A percentile compares a stretch with the other conserved stretches of the same genome.
phyloP scores from a whole-genome alignment of 495 filamentous ascomycete species.

The Daldinia decipiens region DNA sequence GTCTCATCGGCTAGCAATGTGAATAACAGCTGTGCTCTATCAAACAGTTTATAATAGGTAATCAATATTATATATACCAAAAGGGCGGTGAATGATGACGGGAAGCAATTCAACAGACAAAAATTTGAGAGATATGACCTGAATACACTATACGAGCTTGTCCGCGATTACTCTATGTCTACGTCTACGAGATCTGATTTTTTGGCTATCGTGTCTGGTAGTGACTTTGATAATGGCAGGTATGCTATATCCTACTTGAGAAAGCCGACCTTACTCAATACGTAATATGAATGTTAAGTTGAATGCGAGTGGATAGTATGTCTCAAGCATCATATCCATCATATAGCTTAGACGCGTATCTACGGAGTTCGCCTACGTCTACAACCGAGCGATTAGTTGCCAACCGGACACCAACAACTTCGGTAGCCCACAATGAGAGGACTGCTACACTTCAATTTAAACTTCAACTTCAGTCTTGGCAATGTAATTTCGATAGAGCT shows the following conservation, averaged over 20 bases:
- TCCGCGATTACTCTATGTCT: not conserved
- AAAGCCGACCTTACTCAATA: not conserved
- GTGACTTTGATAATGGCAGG: constrained; percentile 21
- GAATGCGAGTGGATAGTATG: constrained; percentile 6
- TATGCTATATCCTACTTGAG: constrained; percentile 8
- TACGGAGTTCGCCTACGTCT: constrained; percentile 33
- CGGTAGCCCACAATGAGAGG: not conserved
- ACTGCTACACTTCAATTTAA: constrained; percentile 18
- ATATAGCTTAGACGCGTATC: constrained; percentile 30
- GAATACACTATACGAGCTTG: constrained; percentile 2
- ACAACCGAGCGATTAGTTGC: constrained; percentile 25
- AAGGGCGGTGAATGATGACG: constrained; percentile 33
- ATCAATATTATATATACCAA: constrained; percentile 27
- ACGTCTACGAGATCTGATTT: constrained; percentile 23
- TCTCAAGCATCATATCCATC: constrained; percentile 9
- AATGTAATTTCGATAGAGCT: constrained; percentile 16
- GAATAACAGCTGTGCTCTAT: constrained; percentile 15
- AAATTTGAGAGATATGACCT: constrained; percentile 5
- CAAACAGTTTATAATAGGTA: not conserved
- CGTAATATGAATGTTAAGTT: not conserved
- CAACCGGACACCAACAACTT: constrained; percentile 12
- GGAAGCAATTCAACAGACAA: not conserved
- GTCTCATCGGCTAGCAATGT: not conserved
- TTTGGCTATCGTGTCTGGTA: constrained; percentile 23
- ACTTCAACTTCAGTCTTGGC: constrained; percentile 24